These are phyloP conservation scores for Lipomyces spencermartinsiae DNA, from an alignment of 805 yeast genomes.

Conservation along the genomic window DNA sequence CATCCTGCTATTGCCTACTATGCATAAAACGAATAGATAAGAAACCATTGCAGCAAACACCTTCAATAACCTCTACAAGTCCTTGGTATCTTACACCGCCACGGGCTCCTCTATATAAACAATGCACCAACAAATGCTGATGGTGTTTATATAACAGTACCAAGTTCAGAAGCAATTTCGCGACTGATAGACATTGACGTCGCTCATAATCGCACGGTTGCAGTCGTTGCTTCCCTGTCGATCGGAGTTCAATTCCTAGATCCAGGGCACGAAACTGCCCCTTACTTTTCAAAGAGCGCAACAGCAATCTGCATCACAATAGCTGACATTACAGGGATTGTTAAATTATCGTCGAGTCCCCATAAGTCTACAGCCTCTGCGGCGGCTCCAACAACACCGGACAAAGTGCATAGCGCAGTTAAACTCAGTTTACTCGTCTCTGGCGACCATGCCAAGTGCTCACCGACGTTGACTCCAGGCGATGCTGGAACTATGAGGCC, in stretches of 20 bases:
- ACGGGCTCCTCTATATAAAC: not conserved
- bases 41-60: not conserved
- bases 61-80: not conserved
- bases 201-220: not conserved
- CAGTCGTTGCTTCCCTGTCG: too few relatives aligned
- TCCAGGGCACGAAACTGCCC: not conserved
- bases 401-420: conserved; percentile 59
- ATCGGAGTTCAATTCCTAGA: not conserved
- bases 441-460: conserved; percentile 68
- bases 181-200: not conserved
- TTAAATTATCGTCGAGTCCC: conserved; percentile 88
- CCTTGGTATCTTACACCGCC: not conserved
- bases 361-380: conserved; percentile 83
- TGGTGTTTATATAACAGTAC: not conserved
- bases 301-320: conserved; percentile 62
- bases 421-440: conserved; percentile 64
- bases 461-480: conserved; percentile 22
- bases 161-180: not conserved
- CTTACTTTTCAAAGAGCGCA: conserved; percentile 34
- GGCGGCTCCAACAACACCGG: conserved; percentile 83
- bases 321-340: conserved; percentile 89
- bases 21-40: not conserved
- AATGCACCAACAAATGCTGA: not conserved
- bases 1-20: not conserved
- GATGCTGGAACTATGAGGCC: conserved; percentile 68